These are phyloP conservation scores for Neonectria faginata DNA, from an alignment of 2,329 filamentous ascomycete species.

Conservation along the genomic window DNA sequence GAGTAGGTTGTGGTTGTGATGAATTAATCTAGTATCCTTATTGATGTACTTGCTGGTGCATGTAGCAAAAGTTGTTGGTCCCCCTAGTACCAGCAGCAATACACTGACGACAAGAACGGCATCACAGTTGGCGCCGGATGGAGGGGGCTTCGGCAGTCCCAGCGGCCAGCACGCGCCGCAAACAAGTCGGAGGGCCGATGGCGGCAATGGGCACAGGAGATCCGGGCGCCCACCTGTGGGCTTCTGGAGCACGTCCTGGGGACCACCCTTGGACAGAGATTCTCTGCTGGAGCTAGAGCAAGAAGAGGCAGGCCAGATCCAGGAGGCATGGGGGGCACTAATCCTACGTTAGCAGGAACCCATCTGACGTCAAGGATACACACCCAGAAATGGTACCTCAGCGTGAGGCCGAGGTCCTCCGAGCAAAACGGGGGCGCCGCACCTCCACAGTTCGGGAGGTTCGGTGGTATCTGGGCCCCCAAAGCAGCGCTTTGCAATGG, in stretches of 20 bases:
- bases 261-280: constrained; percentile 9
- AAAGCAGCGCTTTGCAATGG: constrained; percentile 22
- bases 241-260: constrained; percentile 18
- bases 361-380: constrained; percentile 44
- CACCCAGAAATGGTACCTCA: constrained; percentile 22
- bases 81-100: too few relatives aligned
- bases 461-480: constrained; percentile 9
- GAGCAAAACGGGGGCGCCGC: constrained; percentile 28
- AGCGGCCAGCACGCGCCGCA: constrained; percentile 38
- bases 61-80: too few relatives aligned
- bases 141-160: constrained; percentile 45
- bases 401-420: constrained; percentile 40
- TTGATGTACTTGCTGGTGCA: too few relatives aligned
- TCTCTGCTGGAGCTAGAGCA: constrained; percentile 27
- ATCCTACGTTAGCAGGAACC: constrained; percentile 34
- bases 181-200: constrained; percentile 37
- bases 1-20: too few relatives aligned
- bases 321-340: constrained; percentile 23
- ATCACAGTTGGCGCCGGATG: constrained; percentile 34
- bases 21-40: too few relatives aligned
- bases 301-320: constrained; percentile 33
- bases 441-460: constrained; percentile 22
- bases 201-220: constrained; percentile 39
- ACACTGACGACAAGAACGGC: background rate
- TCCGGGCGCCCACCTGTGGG: constrained; percentile 30